phyloP scores from a whole-genome alignment of 2,329 filamentous ascomycete genomes.

The Fusarium hostae region DNA sequence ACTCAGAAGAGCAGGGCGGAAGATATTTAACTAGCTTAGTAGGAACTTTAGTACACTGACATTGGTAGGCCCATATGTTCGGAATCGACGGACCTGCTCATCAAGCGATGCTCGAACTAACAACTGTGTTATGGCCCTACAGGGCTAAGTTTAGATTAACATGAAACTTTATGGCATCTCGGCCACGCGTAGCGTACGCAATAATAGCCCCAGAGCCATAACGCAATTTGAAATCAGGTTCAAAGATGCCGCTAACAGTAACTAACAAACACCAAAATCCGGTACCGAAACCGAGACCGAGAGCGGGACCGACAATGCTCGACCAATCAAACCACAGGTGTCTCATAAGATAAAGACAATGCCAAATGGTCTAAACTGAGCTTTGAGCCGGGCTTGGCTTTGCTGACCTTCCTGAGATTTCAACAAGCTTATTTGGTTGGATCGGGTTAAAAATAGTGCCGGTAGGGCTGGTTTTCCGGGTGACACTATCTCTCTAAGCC shows the following conservation, averaged over 20 bases:
- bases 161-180: background rate
- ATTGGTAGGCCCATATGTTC: no score
- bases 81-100: background rate
- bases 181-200: background rate
- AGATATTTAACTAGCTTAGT: background rate
- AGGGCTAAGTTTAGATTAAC: background rate
- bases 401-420: background rate
- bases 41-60: background rate
- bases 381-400: background rate
- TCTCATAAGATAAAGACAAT: background rate
- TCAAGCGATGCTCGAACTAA: no score
- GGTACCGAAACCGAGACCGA: slow-evolving; percentile 11
- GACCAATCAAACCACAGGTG: background rate
- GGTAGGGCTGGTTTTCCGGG: background rate
- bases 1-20: background rate
- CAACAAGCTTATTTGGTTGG: background rate
- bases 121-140: rapidly evolving
- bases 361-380: background rate
- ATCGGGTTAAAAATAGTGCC: background rate
- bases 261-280: background rate
- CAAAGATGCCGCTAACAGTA: background rate
- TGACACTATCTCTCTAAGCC: background rate
- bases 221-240: background rate
- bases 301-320: background rate
- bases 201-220: background rate